These are phyloP conservation scores for Talaromyces marneffei DNA, from an alignment of 2,329 filamentous ascomycete species.

Conservation along the genomic window DNA sequence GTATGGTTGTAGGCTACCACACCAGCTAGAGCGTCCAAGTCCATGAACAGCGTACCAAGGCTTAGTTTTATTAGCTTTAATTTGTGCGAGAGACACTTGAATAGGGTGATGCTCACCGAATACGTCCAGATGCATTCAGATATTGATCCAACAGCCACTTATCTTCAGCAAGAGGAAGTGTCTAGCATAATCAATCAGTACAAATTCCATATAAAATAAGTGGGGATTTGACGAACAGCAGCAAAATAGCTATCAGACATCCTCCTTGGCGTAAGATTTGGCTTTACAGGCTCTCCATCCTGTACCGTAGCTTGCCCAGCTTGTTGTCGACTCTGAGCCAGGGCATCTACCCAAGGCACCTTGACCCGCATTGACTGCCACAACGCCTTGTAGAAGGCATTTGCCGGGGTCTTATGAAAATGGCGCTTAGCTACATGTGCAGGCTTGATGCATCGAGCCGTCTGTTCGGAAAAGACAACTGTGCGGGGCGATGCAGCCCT, in stretches of 20 bases:
- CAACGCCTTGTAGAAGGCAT: constrained; percentile 26
- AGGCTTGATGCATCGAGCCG: neutral
- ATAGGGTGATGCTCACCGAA: constrained; percentile 44
- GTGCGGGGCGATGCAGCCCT: neutral
- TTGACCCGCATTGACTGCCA: constrained; percentile 52
- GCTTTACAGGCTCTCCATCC: constrained; percentile 33
- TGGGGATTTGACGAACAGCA: constrained; percentile 45
- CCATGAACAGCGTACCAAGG: constrained; percentile 70
- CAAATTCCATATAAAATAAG: constrained; percentile 14
- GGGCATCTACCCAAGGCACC: constrained; percentile 64
- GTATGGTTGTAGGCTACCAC: constrained; percentile 71
- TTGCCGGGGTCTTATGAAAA: constrained; percentile 26
- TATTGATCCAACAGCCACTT: constrained; percentile 74
- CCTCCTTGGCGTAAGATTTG: constrained; percentile 58
- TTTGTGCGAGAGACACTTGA: constrained; percentile 4
- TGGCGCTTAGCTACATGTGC: constrained; percentile 13
- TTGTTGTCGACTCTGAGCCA: constrained; percentile 48
- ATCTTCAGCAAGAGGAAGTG: constrained; percentile 64
- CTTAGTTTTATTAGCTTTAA: constrained; percentile 25
- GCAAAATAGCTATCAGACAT: constrained; percentile 68
- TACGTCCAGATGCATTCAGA: constrained; percentile 68
- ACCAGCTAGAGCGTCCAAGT: constrained; percentile 70
- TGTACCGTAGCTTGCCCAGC: constrained; percentile 22
- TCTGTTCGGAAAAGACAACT: neutral
- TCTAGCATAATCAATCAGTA: constrained; percentile 33